A percentile compares a stretch with the other conserved stretches of the same genome.
phyloP scores from a whole-genome alignment of 176 grass and related monocot species.

The Lolium perenne region DNA sequence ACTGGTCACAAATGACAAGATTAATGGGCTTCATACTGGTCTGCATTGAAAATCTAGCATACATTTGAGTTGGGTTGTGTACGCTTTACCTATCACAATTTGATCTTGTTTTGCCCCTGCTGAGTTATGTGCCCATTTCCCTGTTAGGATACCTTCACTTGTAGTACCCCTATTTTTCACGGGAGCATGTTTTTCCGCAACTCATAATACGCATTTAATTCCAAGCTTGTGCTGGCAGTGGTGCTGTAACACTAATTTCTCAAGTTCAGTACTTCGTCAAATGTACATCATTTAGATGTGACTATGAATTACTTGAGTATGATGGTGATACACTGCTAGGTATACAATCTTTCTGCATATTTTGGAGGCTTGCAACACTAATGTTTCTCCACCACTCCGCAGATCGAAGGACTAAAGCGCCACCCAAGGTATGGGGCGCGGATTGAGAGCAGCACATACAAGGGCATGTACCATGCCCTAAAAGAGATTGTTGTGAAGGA shows the following conservation, averaged over 20 bases:
- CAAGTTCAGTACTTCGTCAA: too few species aligned
- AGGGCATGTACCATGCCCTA: constrained; percentile 87
- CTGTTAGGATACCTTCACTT: background rate
- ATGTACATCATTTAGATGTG: too few species aligned
- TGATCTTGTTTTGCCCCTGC: background rate
- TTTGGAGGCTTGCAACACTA: background rate
- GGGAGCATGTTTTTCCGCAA: background rate
- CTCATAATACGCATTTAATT: background rate
- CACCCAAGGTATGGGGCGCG: constrained; percentile 88
- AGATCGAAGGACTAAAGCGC: constrained; percentile 92
- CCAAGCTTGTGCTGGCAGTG: background rate
- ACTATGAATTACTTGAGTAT: constrained; percentile 2
- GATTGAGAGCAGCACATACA: constrained; percentile 74
- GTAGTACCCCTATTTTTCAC: background rate
- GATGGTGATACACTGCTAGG: background rate
- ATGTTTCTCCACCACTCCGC: constrained; percentile 11
- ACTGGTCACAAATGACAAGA: background rate
- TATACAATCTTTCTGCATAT: background rate
- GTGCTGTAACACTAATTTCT: background rate
- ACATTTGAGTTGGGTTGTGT: background rate
- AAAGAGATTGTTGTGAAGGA: constrained; percentile 78
- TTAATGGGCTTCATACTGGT: background rate
- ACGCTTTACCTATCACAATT: background rate
- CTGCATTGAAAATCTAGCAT: background rate
- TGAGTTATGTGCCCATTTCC: constrained; percentile 8